Evolutionary conservation across 2,329 filamentous ascomycete genomes (phyloP).

Genomic region (Amesomyces nigricolor): DNA sequence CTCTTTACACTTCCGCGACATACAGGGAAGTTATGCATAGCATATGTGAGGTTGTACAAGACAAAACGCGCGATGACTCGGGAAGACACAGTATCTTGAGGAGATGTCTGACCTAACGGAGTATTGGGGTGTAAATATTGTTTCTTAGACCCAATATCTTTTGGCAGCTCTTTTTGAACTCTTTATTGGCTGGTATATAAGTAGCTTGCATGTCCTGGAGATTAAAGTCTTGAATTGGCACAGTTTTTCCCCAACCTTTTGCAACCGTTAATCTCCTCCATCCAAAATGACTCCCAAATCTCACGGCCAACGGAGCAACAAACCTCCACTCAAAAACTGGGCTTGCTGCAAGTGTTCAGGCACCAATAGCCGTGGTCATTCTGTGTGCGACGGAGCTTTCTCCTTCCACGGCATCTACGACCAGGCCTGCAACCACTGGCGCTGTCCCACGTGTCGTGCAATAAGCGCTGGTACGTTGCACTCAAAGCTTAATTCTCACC

Average conservation of each 20-base stretch:
- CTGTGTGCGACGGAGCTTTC: background rate
- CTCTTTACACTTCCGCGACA: constrained; percentile 1
- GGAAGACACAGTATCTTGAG: constrained; percentile 1
- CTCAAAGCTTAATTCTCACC: background rate
- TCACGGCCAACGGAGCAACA: background rate
- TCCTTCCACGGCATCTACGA: background rate
- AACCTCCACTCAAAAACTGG: background rate
- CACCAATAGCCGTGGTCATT: background rate
- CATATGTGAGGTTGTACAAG: constrained; percentile 1
- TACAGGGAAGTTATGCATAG: constrained; percentile 4
- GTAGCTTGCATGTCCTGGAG: too few relatives aligned
- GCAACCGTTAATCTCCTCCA: too few relatives aligned
- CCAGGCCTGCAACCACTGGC: constrained; percentile 5
- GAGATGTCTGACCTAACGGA: background rate
- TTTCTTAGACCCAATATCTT: background rate
- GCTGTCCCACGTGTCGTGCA: background rate
- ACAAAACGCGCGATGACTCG: constrained; percentile 3
- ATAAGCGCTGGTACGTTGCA: background rate
- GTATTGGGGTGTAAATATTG: constrained; percentile 2
- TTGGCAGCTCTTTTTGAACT: background rate
- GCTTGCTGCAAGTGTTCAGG: constrained; percentile 1
- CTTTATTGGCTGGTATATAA: background rate
- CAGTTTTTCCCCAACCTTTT: too few relatives aligned
- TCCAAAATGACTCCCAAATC: background rate
- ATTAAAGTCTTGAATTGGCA: too few relatives aligned